phyloP scores from a whole-genome alignment of 2,329 filamentous ascomycete species.

The Phaeosphaeria sp. region DNA sequence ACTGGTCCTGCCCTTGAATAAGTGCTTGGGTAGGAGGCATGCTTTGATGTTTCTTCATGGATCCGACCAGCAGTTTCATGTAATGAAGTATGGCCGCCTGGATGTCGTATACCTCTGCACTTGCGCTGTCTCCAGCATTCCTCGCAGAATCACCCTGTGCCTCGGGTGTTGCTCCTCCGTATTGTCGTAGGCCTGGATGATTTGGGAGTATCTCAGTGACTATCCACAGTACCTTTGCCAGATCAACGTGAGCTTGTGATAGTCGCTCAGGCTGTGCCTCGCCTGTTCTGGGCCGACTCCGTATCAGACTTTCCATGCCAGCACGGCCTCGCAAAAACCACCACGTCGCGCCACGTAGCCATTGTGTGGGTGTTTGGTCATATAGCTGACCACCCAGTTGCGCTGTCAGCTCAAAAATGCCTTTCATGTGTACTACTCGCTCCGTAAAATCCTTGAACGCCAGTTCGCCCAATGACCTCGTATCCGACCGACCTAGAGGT shows the following conservation, averaged over 20 bases:
- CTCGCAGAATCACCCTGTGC: slow-evolving; percentile 48
- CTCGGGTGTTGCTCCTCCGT: slow-evolving; percentile 30
- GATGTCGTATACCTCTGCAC: slow-evolving; percentile 56
- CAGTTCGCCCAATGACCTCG: slow-evolving; percentile 37
- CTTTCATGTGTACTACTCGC: slow-evolving; percentile 75
- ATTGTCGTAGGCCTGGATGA: slow-evolving; percentile 40
- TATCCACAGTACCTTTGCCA: slow-evolving; percentile 90
- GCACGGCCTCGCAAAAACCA: slow-evolving; percentile 87
- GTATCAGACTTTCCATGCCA: slow-evolving; percentile 74
- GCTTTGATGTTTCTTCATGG: slow-evolving; percentile 84
- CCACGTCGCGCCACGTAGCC: slow-evolving; percentile 79
- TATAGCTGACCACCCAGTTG: slow-evolving; percentile 73
- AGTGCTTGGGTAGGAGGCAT: slow-evolving; percentile 69
- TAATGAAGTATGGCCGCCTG: slow-evolving; percentile 66
- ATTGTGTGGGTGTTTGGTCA: slow-evolving; percentile 68
- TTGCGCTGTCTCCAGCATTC: slow-evolving; percentile 51
- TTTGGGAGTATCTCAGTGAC: slow-evolving; percentile 50
- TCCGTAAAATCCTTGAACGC: slow-evolving; percentile 73
- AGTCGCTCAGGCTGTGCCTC: slow-evolving; percentile 57
- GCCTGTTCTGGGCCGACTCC: slow-evolving; percentile 65
- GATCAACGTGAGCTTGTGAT: slow-evolving; percentile 82
- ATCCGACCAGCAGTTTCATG: slow-evolving; percentile 76
- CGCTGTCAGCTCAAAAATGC: slow-evolving; percentile 78
- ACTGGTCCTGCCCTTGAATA: slow-evolving; percentile 80
- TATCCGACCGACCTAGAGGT: slow-evolving; percentile 39